A percentile compares a stretch with the other conserved stretches of the same genome.
These are phyloP conservation scores for Astrothelium macrocarpum DNA, from an alignment of 495 filamentous ascomycete genomes.

Conservation along the genomic window DNA sequence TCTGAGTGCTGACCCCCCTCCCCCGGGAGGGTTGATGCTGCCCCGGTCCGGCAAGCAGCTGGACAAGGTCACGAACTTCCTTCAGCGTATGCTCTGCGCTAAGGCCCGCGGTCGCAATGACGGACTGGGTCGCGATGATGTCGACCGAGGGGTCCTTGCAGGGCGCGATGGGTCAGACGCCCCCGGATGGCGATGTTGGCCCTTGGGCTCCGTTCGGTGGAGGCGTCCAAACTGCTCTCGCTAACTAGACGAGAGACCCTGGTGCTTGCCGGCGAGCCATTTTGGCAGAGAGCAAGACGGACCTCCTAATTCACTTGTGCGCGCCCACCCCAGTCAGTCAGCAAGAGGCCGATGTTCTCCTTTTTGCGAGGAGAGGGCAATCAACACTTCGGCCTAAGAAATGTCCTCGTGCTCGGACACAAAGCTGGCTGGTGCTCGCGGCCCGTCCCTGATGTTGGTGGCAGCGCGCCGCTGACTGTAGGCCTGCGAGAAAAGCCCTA, in stretches of 20 bases:
- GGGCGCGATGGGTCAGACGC: not conserved
- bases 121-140: not conserved
- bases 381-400: too few relatives aligned
- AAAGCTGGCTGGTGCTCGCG: not conserved
- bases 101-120: not conserved
- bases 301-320: too few relatives aligned
- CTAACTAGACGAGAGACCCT: not conserved
- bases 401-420: not conserved
- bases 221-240: not conserved
- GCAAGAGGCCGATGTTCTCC: too few relatives aligned
- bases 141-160: not conserved
- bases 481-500: not conserved
- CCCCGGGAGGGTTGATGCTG: not conserved
- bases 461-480: not conserved
- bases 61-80: not conserved
- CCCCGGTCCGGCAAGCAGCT: not conserved
- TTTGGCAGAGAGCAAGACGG: not conserved
- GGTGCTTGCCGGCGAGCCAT: not conserved
- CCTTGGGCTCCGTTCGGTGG: not conserved
- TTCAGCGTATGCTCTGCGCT: not conserved
- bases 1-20: not conserved
- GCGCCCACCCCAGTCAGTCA: too few relatives aligned
- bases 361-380: not conserved
- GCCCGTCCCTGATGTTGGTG: slow-evolving; percentile 3
- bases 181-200: not conserved